These are phyloP conservation scores for Sphaerostilbella broomeana DNA, from an alignment of 2,329 filamentous ascomycete species.

Conservation along the genomic window DNA sequence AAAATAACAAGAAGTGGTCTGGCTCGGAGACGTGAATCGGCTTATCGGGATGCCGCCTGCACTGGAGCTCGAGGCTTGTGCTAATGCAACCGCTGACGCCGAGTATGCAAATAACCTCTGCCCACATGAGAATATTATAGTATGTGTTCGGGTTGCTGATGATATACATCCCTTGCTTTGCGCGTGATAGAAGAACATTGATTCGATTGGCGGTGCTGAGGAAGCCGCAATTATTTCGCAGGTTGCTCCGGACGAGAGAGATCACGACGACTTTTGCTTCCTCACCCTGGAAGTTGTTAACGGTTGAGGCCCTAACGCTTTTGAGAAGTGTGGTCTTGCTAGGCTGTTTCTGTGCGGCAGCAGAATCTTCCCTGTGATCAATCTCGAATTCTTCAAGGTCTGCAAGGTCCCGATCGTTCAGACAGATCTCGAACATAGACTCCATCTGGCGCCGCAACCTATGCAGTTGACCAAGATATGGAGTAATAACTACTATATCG, in stretches of 20 bases:
- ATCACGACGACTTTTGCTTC: conserved; percentile 66
- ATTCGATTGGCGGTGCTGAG: conserved; percentile 59
- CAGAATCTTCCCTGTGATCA: neutral
- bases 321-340: conserved; percentile 35
- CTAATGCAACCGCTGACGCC: conserved; percentile 41
- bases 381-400: conserved; percentile 39
- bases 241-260: conserved; percentile 65
- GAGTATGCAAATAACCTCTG: conserved; percentile 49
- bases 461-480: conserved; percentile 53
- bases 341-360: conserved; percentile 12
- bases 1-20: conserved; percentile 49
- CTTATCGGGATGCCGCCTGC: conserved; percentile 52
- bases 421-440: conserved; percentile 49
- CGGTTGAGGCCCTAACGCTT: conserved; percentile 52
- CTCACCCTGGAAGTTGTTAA: conserved; percentile 75
- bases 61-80: conserved; percentile 44
- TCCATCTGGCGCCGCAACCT: conserved; percentile 41
- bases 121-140: conserved; percentile 55
- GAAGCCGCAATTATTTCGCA: conserved; percentile 53
- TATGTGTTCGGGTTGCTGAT: conserved; percentile 60
- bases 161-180: conserved; percentile 63
- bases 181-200: conserved; percentile 61
- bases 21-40: conserved; percentile 44
- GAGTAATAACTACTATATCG: conserved; percentile 66
- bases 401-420: conserved; percentile 57